These are phyloP conservation scores for Pholiota adiposa DNA, from an alignment of 1,284 basidiomycete genomes.

Conservation along the genomic window DNA sequence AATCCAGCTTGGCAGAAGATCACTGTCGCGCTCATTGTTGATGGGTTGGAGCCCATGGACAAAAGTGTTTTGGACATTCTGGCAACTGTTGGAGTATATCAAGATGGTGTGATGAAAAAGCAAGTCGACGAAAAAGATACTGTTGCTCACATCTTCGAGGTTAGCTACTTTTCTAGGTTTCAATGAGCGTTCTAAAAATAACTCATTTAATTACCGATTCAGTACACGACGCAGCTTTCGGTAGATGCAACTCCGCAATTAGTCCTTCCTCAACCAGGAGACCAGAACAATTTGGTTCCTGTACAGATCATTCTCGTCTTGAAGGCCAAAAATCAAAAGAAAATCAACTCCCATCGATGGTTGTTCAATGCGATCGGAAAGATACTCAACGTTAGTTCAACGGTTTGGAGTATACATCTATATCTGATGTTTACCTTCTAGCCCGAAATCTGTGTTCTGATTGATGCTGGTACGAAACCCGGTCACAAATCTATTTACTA, in stretches of 20 bases:
- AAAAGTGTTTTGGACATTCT: slow-evolving; percentile 90
- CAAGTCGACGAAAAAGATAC: slow-evolving; percentile 92
- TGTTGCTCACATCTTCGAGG: slow-evolving; percentile 91
- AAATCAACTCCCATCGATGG: slow-evolving; percentile 98
- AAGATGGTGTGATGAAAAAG: slow-evolving; percentile 97
- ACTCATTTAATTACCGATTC: not conserved
- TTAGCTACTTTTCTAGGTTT: slow-evolving; percentile 31
- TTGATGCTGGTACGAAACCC: slow-evolving; percentile 96
- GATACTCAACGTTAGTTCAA: slow-evolving; percentile 67
- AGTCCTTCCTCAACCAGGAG: slow-evolving; percentile 87
- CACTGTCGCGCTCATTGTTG: slow-evolving; percentile 89
- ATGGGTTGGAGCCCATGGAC: slow-evolving; percentile 96
- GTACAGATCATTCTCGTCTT: slow-evolving; percentile 95
- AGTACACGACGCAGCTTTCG: slow-evolving; percentile 93
- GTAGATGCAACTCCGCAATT: slow-evolving; percentile 89
- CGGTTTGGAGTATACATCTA: not conserved
- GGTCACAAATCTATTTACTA: slow-evolving; percentile 97
- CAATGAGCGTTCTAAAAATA: slow-evolving; percentile 5
- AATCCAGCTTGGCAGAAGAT: slow-evolving; percentile 93
- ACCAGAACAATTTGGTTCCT: slow-evolving; percentile 91
- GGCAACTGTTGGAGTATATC: slow-evolving; percentile 88
- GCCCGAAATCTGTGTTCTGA: slow-evolving; percentile 89
- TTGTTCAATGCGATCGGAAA: slow-evolving; percentile 95
- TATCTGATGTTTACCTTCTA: slow-evolving; percentile 32
- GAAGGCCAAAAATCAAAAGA: slow-evolving; percentile 98